Evolutionary conservation across 176 grass and related monocot genomes (phyloP).

Genomic region (Oryza rufipogon): DNA sequence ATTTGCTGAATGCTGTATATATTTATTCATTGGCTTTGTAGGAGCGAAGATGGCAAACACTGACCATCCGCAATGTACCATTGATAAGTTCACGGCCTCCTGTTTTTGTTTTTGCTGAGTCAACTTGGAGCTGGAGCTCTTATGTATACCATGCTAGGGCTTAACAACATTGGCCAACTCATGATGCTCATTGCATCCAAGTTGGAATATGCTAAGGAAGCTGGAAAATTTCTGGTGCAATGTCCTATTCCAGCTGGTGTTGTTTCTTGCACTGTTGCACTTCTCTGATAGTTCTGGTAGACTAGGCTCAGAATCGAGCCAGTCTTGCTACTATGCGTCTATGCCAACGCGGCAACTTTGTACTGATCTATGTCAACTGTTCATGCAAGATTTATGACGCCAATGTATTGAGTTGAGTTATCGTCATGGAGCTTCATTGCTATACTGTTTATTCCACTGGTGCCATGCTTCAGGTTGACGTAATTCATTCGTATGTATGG

Average conservation of each 20-base stretch:
- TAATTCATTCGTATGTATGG: background rate
- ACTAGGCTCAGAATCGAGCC: background rate
- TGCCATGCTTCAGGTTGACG: background rate
- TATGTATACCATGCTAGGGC: constrained; percentile 13
- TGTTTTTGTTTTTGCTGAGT: constrained; percentile 31
- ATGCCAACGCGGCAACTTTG: no score
- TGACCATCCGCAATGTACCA: background rate
- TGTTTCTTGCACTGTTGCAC: background rate
- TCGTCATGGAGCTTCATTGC: background rate
- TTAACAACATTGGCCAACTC: constrained; percentile 3
- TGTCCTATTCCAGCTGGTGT: background rate
- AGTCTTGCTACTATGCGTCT: background rate
- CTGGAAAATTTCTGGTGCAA: background rate
- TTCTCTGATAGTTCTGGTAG: background rate
- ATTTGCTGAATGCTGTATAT: constrained; percentile 47
- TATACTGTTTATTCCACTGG: background rate
- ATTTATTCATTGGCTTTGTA: constrained; percentile 11
- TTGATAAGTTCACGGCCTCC: constrained; percentile 24
- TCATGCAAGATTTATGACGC: background rate
- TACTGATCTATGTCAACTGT: background rate
- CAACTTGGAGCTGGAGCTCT: constrained; percentile 16
- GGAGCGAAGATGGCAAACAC: constrained; percentile 10
- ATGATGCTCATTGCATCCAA: constrained; percentile 1
- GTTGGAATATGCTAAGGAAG: background rate
- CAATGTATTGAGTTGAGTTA: no score